Evolutionary conservation across 2,329 filamentous ascomycete species (phyloP).

Genomic region (Penicillium janthinellum): DNA sequence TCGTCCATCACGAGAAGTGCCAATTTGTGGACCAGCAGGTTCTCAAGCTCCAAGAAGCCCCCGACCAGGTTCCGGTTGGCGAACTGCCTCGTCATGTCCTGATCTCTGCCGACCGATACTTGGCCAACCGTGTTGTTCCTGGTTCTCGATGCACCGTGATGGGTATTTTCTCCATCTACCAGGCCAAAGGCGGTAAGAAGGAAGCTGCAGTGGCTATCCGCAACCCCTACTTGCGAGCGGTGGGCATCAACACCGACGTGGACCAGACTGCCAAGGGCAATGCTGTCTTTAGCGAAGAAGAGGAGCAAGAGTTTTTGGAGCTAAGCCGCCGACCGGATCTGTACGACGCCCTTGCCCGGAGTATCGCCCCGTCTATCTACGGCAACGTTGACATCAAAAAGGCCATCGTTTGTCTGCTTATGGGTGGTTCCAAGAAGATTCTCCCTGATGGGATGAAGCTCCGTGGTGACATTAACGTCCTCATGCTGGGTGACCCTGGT

Average conservation of each 20-base stretch:
- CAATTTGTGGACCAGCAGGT: conserved; percentile 97
- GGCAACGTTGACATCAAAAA: conserved; percentile 97
- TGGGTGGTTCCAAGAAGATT: conserved; percentile 97
- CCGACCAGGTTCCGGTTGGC: conserved; percentile 95
- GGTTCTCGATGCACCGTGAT: conserved; percentile 93
- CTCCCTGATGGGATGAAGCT: conserved; percentile 96
- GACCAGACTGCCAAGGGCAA: conserved; percentile 87
- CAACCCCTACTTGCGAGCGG: conserved; percentile 89
- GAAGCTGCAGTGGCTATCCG: conserved; percentile 88
- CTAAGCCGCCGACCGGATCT: conserved; percentile 87
- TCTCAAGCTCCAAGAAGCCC: conserved; percentile 95
- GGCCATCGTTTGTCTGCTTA: conserved; percentile 86
- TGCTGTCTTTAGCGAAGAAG: conserved; percentile 84
- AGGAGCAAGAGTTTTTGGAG: conserved; percentile 94
- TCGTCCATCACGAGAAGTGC: conserved; percentile 90
- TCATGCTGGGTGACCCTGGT: conserved; percentile 94
- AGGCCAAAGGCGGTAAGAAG: conserved; percentile 83
- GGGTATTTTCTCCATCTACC: conserved; percentile 97
- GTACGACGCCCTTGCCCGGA: conserved; percentile 87
- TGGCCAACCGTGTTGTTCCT: conserved; percentile 93
- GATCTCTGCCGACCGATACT: conserved; percentile 92
- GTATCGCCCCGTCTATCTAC: conserved; percentile 96
- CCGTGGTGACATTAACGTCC: conserved; percentile 95
- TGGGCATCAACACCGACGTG: conserved; percentile 87
- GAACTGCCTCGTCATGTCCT: conserved; percentile 93